Evolutionary conservation across 2,329 filamentous ascomycete genomes (phyloP).

Genomic region (Nemania diffusa): DNA sequence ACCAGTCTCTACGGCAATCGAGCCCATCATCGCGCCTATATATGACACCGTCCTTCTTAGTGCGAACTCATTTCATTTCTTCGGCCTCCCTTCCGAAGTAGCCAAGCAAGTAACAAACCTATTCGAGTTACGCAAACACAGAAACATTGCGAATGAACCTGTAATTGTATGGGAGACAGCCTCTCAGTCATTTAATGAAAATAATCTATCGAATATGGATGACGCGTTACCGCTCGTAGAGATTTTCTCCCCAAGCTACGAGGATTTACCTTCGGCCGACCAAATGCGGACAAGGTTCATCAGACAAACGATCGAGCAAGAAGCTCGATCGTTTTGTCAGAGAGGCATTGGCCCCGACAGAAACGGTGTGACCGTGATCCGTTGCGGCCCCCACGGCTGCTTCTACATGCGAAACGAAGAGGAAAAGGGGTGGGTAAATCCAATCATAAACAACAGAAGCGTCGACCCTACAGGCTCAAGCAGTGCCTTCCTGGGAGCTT

Average conservation of each 20-base stretch:
- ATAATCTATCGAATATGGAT: background rate
- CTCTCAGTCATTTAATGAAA: too few species aligned
- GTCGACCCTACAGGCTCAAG: conserved; percentile 13
- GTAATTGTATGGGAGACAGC: conserved; percentile 21
- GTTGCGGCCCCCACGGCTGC: conserved; percentile 16
- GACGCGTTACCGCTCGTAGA: background rate
- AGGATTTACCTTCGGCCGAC: background rate
- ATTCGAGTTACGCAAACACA: background rate
- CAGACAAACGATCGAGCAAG: background rate
- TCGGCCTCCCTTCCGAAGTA: background rate
- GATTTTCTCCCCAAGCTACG: conserved; percentile 15
- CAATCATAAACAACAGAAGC: background rate
- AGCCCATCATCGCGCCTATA: background rate
- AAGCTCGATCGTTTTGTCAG: background rate
- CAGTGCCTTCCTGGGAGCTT: conserved; percentile 29
- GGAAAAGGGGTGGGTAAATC: background rate
- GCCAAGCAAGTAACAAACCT: background rate
- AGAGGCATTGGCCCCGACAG: background rate
- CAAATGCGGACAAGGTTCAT: too few species aligned
- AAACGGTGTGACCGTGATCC: conserved; percentile 13
- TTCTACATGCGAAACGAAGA: background rate
- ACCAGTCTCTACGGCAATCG: too few species aligned
- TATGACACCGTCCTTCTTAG: background rate
- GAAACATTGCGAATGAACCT: background rate
- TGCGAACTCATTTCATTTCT: conserved; percentile 3